phyloP scores from a whole-genome alignment of 1,284 basidiomycete genomes.

The Cystobasidium slooffiae region DNA sequence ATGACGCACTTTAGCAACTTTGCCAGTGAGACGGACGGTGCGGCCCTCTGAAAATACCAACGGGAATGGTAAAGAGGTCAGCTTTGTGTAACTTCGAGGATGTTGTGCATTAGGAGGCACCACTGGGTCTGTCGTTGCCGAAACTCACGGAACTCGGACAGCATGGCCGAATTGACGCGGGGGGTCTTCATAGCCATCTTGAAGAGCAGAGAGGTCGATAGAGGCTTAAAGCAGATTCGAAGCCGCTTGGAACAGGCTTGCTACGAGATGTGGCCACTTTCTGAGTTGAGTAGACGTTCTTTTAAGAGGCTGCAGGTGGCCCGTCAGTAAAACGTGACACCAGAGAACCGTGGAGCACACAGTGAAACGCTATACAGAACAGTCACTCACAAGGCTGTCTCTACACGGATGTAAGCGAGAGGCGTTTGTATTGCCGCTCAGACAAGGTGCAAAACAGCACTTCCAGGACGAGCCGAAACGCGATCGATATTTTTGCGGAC shows the following conservation, averaged over 20 bases:
- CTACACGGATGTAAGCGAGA: too few relatives aligned
- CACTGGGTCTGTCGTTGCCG: background rate
- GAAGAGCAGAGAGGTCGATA: background rate
- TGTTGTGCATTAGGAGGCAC: background rate
- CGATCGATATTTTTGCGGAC: constrained; percentile 4
- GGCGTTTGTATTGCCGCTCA: too few relatives aligned
- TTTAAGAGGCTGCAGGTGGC: too few relatives aligned
- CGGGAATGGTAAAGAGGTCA: background rate
- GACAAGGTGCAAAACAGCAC: background rate
- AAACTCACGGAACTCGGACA: constrained; percentile 34
- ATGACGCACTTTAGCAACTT: constrained; percentile 26
- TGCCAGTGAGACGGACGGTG: constrained; percentile 38
- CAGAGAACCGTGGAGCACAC: too few relatives aligned
- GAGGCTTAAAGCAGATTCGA: background rate
- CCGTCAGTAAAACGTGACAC: too few relatives aligned
- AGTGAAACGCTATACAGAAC: too few relatives aligned
- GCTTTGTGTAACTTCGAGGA: background rate
- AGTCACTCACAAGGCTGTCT: too few relatives aligned
- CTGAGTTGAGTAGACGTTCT: too few relatives aligned
- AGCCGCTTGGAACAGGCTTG: too few relatives aligned
- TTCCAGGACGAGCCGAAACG: background rate
- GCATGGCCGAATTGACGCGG: constrained; percentile 41
- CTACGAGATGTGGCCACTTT: too few relatives aligned
- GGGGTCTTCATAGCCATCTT: constrained; percentile 42
- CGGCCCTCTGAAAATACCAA: constrained; percentile 13